Base-by-base conservation (phyloP, 805 yeast species). In the Candida nanaspora region DNA sequence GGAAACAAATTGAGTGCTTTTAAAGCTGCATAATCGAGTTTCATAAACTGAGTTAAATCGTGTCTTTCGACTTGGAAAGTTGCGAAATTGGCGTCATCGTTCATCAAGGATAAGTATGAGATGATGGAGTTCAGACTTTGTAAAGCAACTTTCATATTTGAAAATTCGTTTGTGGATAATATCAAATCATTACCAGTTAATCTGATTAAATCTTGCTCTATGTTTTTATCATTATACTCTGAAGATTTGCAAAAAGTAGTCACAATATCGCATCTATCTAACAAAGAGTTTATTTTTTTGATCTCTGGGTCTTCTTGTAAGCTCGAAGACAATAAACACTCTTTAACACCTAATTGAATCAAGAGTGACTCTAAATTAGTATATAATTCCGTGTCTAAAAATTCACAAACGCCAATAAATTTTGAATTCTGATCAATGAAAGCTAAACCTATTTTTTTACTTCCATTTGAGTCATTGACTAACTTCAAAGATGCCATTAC, bases 331-430 rank as follows among this genome's bases (percentile, higher is more conserved):
- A 91, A 51, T 14, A 93, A 56, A 32, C 87, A 80, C 56, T 93
- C 98, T 52, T 83, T 86, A 6, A 88, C 86, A 18, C 95, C 96
- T 28, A 88, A 66, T 59, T 93, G 99, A 49, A 93, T 82, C 43
- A 89, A 60, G 38, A 88, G 69, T 36, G 94, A 80, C 58, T 93
- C 98, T 46, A 91, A 61, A 55, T 89, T 91, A 1, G 95, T 80
- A 51, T 76, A 88, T 9, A 87, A 69, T 37, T 91, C 98, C 54
- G 86, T 88, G 57, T 93, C 99, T 9, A 74, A 74, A 47, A 91
- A 83, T 56, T 89, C 95, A 15, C 82, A 63, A 38, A 88, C 63
- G 18, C 93, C 88, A 26, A 93, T 68, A 26, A 69, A 68, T 45
- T 76, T 74, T 36, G 74, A 69, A 50, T 79, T 79, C 30, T 86